Conservation (phyloP, 441 rosid genomes). For the Monsonia emarginata region DNA sequence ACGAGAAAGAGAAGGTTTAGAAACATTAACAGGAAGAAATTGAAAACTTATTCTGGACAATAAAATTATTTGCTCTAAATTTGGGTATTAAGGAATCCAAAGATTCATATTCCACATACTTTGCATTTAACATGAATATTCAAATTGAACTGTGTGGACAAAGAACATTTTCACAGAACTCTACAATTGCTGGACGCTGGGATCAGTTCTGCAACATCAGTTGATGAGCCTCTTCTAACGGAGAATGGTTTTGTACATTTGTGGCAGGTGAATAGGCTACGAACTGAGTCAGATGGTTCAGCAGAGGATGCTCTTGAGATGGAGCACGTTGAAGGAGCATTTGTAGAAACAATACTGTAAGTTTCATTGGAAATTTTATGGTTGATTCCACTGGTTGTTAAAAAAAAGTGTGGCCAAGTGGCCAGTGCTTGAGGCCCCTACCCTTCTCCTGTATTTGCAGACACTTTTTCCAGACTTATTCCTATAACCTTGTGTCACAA, state of each 20-base stretch:
- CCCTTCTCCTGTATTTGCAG: too few species aligned
- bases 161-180: not conserved
- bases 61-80: not conserved
- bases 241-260: slow-evolving; percentile 14
- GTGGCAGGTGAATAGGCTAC: slow-evolving; percentile 60
- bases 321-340: slow-evolving; percentile 85
- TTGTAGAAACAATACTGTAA: slow-evolving; percentile 84
- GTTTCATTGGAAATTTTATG: slow-evolving; percentile 22
- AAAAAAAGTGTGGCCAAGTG: too few species aligned
- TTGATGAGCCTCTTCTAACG: not conserved
- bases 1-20: too few species aligned
- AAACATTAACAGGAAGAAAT: too few species aligned
- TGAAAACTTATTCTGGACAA: not conserved
- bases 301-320: slow-evolving; percentile 60
- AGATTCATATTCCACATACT: not conserved
- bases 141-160: not conserved
- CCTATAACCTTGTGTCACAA: not conserved
- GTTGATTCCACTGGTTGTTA: slow-evolving; percentile 11
- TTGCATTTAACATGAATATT: not conserved
- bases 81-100: not conserved
- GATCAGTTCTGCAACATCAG: not conserved
- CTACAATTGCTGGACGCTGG: not conserved
- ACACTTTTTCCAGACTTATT: not conserved
- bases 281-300: slow-evolving; percentile 52
- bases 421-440: too few species aligned